These are phyloP conservation scores for Cryptococcus sp. DNA, from an alignment of 1,284 basidiomycete genomes.

Conservation along the genomic window DNA sequence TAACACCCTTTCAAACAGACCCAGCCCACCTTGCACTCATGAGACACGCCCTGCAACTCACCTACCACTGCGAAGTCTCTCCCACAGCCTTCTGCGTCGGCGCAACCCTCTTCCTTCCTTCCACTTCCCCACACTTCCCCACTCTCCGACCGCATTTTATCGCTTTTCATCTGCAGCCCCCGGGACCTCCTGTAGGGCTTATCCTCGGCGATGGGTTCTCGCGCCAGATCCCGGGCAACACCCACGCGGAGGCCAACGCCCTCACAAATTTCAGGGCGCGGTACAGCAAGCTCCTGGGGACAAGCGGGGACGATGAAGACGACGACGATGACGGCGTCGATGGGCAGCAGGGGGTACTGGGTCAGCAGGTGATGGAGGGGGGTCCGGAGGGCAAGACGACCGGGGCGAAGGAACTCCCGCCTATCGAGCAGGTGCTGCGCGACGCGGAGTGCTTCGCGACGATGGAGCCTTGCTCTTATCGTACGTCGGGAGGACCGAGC, in stretches of 20 bases:
- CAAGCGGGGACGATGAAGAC: too few relatives aligned
- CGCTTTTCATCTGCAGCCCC: conserved; percentile 18
- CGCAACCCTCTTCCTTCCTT: conserved; percentile 66
- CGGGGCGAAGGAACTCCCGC: conserved; percentile 28
- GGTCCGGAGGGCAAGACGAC: conserved; percentile 29
- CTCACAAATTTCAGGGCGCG: conserved; percentile 63
- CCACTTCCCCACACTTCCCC: conserved; percentile 44
- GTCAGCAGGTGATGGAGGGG: too few relatives aligned
- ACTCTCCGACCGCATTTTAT: conserved; percentile 36
- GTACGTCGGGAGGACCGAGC: conserved; percentile 80
- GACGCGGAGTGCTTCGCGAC: conserved; percentile 72
- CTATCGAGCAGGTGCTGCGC: conserved; percentile 56
- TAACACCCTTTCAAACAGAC: conserved; percentile 19
- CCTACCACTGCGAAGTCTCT: conserved; percentile 43
- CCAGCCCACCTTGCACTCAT: conserved; percentile 43
- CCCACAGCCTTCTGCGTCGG: conserved; percentile 93
- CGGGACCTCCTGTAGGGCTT: conserved; percentile 21
- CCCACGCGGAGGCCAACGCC: conserved; percentile 96
- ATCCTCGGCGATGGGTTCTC: conserved; percentile 82
- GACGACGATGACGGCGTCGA: too few relatives aligned
- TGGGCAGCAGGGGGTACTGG: too few relatives aligned
- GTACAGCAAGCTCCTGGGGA: conserved; percentile 45
- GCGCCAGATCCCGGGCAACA: conserved; percentile 89
- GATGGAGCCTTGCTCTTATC: conserved; percentile 90
- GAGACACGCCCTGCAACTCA: conserved; percentile 44